phyloP scores from a whole-genome alignment of 1,284 basidiomycete genomes.

The Earliella scabrosa region DNA sequence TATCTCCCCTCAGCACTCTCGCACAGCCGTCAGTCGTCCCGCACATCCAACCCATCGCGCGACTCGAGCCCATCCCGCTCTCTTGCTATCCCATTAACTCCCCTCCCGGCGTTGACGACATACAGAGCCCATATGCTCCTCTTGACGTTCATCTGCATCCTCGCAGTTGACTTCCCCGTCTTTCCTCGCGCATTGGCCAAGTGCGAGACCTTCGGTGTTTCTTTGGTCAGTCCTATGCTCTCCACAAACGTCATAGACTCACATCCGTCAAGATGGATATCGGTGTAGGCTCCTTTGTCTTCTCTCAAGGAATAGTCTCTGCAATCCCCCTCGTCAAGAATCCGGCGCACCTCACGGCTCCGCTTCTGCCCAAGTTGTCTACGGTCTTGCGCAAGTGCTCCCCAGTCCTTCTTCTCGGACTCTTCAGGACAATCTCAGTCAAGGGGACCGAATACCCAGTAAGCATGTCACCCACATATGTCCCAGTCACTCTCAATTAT shows the following conservation, averaged over 20 bases:
- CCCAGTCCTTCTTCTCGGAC: constrained; percentile 77
- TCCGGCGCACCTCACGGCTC: constrained; percentile 52
- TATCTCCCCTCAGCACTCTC: constrained; percentile 50
- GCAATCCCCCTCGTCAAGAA: constrained; percentile 77
- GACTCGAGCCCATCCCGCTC: constrained; percentile 4
- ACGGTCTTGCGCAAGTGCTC: constrained; percentile 58
- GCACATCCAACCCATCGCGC: constrained; percentile 18
- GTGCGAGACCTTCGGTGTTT: constrained; percentile 94
- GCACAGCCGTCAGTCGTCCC: constrained; percentile 29
- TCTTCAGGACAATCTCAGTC: constrained; percentile 83
- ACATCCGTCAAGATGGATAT: constrained; percentile 83
- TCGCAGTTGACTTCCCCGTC: constrained; percentile 95
- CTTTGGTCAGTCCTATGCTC: constrained; percentile 63
- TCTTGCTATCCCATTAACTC: constrained; percentile 34
- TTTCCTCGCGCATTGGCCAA: constrained; percentile 92
- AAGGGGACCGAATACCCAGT: constrained; percentile 96
- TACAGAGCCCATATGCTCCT: constrained; percentile 97
- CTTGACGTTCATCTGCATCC: constrained; percentile 89
- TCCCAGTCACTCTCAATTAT: not conserved
- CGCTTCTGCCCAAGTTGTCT: constrained; percentile 55
- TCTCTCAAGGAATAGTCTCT: constrained; percentile 91
- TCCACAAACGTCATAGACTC: not conserved
- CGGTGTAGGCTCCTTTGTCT: constrained; percentile 96
- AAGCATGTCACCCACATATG: constrained; percentile 29
- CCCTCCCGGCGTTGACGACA: constrained; percentile 78